Base-by-base conservation (phyloP, 23 red algal genomes). In the Gracilaria domingensis region DNA sequence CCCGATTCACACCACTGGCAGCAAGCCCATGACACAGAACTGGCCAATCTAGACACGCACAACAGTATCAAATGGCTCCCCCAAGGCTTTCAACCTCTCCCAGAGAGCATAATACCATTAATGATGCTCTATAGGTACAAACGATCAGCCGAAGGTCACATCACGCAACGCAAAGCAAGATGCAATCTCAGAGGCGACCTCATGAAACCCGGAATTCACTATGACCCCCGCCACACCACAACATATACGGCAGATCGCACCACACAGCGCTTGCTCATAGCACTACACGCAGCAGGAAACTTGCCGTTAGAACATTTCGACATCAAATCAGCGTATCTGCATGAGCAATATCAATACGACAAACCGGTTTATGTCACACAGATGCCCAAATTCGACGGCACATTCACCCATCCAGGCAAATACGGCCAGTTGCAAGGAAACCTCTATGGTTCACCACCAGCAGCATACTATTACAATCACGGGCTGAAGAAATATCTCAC, bases 101-200 rank as follows among this genome's bases (percentile, higher is more conserved):
- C 67, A 1, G 20, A 30, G 23, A 40, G 23, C 35, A 6, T 64
- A 16, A 67, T 84, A 5, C 54, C 81, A 62, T 13, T 67, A 26
- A 84, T 5, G 56, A 36, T 66, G 81, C 13, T 38, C n/a, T 84
- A 84, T 20, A n/a, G n/a, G 11, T 45, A 45, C 11, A 45, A 45
- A 45, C 42, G 42, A 45, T 45, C 42, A 7, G 42, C 4, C 4
- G 11, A 45, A 4, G 42, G 42, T 45, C 4, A 4, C 4, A 45
- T 45, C 42, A 4, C 4, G 11, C 42, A 45, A 45, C 42, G 42
- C 4, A 45, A 45, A 45, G 42, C 42, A n/a, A n/a, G n/a, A n/a
- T 45, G 42, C 42, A 45, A 45, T 45, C 11, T 45, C 5, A 4
- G 42, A 7, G 61, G 61, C 4, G 61, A 66, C 61, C 32, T 66